phyloP scores from a whole-genome alignment of 495 filamentous ascomycete genomes.

The Penicillium arizonense region DNA sequence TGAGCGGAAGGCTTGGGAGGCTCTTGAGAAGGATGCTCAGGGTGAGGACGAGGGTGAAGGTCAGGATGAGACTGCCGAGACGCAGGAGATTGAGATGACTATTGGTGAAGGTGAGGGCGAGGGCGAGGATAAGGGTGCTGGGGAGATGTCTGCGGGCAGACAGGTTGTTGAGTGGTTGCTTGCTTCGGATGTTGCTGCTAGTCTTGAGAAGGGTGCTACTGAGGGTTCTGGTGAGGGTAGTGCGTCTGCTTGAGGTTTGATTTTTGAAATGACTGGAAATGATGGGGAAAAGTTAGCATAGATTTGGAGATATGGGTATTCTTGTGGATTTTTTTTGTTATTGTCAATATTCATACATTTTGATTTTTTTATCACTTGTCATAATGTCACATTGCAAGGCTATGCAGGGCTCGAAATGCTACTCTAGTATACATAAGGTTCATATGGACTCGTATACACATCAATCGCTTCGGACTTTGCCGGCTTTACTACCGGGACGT shows the following conservation, averaged over 20 bases:
- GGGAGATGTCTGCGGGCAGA: constrained; percentile 36
- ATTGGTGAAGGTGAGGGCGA: constrained; percentile 23
- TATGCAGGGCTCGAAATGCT: constrained; percentile 1
- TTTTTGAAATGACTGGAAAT: not conserved
- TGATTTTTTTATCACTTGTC: constrained; percentile 4
- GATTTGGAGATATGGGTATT: not conserved
- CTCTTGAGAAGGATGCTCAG: constrained; percentile 23
- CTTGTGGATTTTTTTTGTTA: constrained; percentile 12
- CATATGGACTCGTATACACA: constrained; percentile 5
- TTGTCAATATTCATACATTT: constrained; percentile 12
- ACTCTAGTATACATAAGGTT: constrained; percentile 12
- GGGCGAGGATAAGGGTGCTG: constrained; percentile 16
- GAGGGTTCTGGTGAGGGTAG: constrained; percentile 14
- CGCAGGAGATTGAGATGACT: constrained; percentile 30
- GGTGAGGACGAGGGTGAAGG: constrained; percentile 14
- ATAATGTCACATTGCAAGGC: not conserved
- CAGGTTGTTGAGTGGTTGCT: constrained; percentile 50
- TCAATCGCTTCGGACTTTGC: constrained; percentile 30
- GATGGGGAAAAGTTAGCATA: constrained; percentile 14
- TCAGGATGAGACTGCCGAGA: constrained; percentile 13
- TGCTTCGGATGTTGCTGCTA: constrained; percentile 37
- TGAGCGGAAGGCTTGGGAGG: constrained; percentile 56
- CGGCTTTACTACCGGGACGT: not conserved
- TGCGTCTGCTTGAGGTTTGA: constrained; percentile 14
- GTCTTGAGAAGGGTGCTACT: constrained; percentile 33